Conservation (phyloP, 352 stramenopile species). For the Halophytophthora batemanensis region DNA sequence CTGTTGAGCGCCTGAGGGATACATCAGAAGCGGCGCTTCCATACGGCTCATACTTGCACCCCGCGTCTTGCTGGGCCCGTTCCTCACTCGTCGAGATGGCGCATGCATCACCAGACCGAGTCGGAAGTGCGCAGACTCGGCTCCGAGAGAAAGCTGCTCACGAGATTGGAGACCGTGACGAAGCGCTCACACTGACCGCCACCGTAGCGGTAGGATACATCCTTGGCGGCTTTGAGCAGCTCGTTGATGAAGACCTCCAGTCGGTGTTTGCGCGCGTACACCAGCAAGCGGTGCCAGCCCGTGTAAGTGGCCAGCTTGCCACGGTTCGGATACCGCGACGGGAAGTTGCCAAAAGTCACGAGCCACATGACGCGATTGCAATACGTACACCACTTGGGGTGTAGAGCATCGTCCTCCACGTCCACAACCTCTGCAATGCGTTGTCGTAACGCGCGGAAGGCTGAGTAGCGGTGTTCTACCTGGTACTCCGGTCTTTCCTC, state of each 20-base stretch:
- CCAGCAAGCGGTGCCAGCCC: constrained; percentile 16
- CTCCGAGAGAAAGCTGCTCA: constrained; percentile 52
- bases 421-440: constrained; percentile 26
- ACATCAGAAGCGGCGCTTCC: too few species aligned
- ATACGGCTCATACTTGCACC: too few species aligned
- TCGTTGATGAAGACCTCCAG: constrained; percentile 43
- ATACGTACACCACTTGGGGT: constrained; percentile 55
- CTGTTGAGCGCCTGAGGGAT: too few species aligned
- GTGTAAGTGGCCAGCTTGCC: constrained; percentile 18
- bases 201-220: constrained; percentile 41
- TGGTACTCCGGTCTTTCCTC: constrained; percentile 31
- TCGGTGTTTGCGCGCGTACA: constrained; percentile 18
- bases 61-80: too few species aligned
- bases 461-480: constrained; percentile 50
- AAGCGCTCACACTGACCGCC: constrained; percentile 46
- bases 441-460: constrained; percentile 42
- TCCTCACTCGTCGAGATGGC: too few species aligned
- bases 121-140: constrained; percentile 9
- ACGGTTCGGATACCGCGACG: constrained; percentile 36
- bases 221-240: constrained; percentile 36
- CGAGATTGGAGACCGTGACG: constrained; percentile 35
- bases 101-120: constrained; percentile 12
- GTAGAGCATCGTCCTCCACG: constrained; percentile 23
- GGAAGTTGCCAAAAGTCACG: constrained; percentile 36
- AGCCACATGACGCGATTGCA: constrained; percentile 50